Base-by-base conservation (phyloP, 352 stramenopile species). In the Stramenopiles sp. region DNA sequence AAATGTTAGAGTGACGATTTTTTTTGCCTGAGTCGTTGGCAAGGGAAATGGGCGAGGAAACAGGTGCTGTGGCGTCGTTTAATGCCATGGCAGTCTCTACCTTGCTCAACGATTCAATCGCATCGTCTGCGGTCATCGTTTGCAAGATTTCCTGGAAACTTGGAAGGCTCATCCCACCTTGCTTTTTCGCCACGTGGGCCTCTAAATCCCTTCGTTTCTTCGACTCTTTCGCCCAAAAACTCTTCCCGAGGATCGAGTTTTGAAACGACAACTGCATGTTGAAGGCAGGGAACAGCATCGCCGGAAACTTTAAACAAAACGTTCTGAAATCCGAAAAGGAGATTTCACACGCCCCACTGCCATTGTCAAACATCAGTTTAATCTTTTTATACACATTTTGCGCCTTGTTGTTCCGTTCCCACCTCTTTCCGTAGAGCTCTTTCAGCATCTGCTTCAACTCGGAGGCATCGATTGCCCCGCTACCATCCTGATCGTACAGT, bases 401-500 rank as follows among this genome's bases (percentile, higher is more conserved):
- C 6, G 80, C 37, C 37, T 74, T 81, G 1, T 73, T 77, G 75
- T 81, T 78, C 68, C 73, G 74, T 30, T 81, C 75, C 32, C 77
- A 81, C 30, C 75, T 43, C 32, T 76, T 63, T 18, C 77, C 77
- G 49, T 75, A 81, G 18, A 81, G 74, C 36, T 81, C 78, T 32
- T 53, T 2, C 74, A 77, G 71, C 12, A 77, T 3, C 4, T 68
- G 3, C 33, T 32, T 32, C 3, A 76, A 18, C 53, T 77, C 74
- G 31, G 0, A 34, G n/a, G 36, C 36, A 74, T 74, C 83, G 75
- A 89, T 89, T 76, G 88, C 81, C 37, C 85, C 84, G 31, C 82
- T 88, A 1, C 83, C 78, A 77, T 90, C 85, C 0, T 82, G 74
- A 36, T 90, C 84, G 76, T 90, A 90, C 2, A 90, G 77, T 75